Conservation (phyloP, 139 green algal genomes). For the Nannochloris sp. region DNA sequence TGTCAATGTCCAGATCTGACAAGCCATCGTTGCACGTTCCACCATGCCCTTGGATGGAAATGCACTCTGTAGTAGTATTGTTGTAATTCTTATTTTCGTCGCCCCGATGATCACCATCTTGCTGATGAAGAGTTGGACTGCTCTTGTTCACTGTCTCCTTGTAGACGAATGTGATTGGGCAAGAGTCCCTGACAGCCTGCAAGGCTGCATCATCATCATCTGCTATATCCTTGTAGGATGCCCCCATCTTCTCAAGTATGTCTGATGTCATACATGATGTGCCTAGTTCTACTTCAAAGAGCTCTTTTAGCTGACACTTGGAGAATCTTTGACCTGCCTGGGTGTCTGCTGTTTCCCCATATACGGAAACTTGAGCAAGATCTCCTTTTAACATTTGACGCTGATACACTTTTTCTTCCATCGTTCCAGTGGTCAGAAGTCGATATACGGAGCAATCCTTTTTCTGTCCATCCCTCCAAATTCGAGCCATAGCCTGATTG, state of each 20-base stretch:
- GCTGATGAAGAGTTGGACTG: too few relatives aligned
- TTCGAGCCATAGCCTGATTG: conserved; percentile 62
- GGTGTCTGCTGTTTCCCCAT: neutral
- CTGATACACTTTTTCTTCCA: conserved; percentile 90
- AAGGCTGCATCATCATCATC: conserved; percentile 33
- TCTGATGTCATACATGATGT: conserved; percentile 35
- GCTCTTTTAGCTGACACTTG: conserved; percentile 55
- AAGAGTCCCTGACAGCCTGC: conserved; percentile 1
- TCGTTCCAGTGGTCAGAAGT: conserved; percentile 64
- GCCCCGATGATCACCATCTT: too few relatives aligned
- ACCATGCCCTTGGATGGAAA: too few relatives aligned
- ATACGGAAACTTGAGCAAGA: conserved; percentile 35
- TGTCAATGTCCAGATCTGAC: neutral
- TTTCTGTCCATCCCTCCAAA: conserved; percentile 79
- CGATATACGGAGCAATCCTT: conserved; percentile 67
- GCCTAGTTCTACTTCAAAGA: conserved; percentile 51
- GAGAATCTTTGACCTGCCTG: conserved; percentile 36
- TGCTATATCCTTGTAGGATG: neutral
- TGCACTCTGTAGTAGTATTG: too few relatives aligned
- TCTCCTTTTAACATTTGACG: conserved; percentile 69
- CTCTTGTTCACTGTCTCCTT: neutral
- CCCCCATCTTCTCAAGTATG: conserved; percentile 29
- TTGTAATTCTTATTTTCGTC: too few relatives aligned
- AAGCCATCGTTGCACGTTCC: too few relatives aligned
- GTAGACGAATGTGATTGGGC: neutral